Percentiles rank a stretch among this genome's conserved stretches.
These are phyloP conservation scores for Flaveria brownii DNA, from an alignment of 129 eudicot species.

Conservation along the genomic window DNA sequence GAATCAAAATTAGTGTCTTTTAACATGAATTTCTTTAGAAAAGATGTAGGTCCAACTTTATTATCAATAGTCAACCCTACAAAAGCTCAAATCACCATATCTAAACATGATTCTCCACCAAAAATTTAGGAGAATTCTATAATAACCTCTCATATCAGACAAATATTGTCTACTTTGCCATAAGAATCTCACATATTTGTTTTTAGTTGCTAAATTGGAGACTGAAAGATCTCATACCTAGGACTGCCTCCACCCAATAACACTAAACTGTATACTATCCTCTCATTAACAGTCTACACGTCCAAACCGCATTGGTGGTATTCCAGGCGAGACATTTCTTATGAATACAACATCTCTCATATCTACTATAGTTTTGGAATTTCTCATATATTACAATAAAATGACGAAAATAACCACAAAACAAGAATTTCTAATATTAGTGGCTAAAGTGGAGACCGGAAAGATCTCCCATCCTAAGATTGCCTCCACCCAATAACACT, in stretches of 20 bases:
- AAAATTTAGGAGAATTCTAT: conserved; percentile 2
- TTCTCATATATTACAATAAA: background rate
- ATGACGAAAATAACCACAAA: background rate
- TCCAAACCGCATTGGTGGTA: background rate
- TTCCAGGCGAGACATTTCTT: background rate
- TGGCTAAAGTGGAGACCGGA: background rate
- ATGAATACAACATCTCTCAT: background rate
- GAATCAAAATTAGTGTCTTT: conserved; percentile 29
- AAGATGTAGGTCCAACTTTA: conserved; percentile 31
- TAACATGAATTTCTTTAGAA: conserved; percentile 25
- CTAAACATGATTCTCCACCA: conserved; percentile 34
- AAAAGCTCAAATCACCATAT: conserved; percentile 33
- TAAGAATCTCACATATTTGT: background rate
- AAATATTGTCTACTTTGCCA: background rate
- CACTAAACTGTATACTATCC: background rate
- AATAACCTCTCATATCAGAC: background rate
- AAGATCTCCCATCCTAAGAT: no score
- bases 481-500: no score
- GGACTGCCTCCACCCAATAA: no score
- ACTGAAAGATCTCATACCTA: background rate
- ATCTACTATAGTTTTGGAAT: background rate
- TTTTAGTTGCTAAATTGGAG: background rate
- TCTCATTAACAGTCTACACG: background rate
- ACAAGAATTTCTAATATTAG: background rate
- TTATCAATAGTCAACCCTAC: conserved; percentile 24